These are phyloP conservation scores for Urtica urens DNA, from an alignment of 306 rosid genomes.

Conservation along the genomic window DNA sequence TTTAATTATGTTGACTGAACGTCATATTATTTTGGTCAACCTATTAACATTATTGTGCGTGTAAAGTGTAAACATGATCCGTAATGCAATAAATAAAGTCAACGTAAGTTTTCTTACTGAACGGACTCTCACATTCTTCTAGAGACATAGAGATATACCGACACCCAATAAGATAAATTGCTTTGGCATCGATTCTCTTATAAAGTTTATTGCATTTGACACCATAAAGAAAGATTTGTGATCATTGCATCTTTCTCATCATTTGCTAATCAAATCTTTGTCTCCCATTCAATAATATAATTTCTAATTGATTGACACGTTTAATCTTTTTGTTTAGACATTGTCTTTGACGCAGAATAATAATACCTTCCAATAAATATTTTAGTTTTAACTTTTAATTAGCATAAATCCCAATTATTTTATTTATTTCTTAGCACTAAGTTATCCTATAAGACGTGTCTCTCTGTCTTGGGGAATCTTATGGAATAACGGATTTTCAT, in stretches of 20 bases:
- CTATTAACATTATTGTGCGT: too few species aligned
- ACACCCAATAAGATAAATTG: not conserved
- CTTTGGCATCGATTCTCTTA: not conserved
- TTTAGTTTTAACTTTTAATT: not conserved
- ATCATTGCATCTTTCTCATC: not conserved
- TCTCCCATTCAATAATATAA: too few species aligned
- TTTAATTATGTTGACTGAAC: too few species aligned
- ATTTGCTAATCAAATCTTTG: too few species aligned
- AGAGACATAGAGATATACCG: not conserved
- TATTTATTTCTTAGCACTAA: not conserved
- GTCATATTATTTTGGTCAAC: too few species aligned
- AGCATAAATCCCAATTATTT: not conserved
- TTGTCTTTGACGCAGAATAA: not conserved
- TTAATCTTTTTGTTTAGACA: not conserved
- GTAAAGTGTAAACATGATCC: too few species aligned
- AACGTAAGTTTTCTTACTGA: not conserved
- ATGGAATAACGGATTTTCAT: too few species aligned
- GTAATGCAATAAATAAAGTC: too few species aligned
- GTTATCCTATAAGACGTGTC: not conserved
- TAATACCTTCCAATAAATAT: too few species aligned
- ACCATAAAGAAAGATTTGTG: not conserved
- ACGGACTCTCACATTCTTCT: not conserved
- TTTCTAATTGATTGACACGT: not conserved
- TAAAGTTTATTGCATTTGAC: constrained; percentile 1
- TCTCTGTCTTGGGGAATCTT: not conserved